Conservation (phyloP, 805 yeast species). For the Torulaspora delbrueckii region DNA sequence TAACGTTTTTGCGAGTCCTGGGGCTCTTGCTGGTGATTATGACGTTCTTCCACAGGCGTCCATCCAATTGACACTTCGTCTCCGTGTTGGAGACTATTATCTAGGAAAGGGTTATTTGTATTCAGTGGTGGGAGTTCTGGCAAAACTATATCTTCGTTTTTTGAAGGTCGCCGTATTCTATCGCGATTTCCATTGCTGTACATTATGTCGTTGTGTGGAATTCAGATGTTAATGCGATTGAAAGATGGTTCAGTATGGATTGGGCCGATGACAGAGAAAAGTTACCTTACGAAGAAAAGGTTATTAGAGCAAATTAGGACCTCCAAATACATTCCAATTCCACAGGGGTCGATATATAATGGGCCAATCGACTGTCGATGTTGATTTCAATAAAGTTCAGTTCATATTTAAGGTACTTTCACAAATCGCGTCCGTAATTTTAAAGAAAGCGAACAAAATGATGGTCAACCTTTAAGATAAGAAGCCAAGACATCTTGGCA, state of each 20-base stretch:
- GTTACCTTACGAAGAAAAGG: background rate
- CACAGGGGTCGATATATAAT: background rate
- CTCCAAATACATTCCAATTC: background rate
- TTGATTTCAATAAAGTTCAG: background rate
- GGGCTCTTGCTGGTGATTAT: background rate
- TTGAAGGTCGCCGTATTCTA: background rate
- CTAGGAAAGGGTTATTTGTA: conserved; percentile 22
- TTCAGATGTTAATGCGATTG: background rate
- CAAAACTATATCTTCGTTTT: conserved; percentile 9
- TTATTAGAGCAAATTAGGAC: background rate
- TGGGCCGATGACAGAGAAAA: background rate
- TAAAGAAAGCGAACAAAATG: background rate
- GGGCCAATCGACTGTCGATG: background rate
- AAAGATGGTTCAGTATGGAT: background rate
- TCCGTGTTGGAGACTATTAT: conserved; percentile 2
- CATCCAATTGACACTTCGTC: conserved; percentile 23
- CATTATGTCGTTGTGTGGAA: background rate
- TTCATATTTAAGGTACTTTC: background rate
- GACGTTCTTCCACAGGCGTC: conserved; percentile 20
- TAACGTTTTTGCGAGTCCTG: background rate
- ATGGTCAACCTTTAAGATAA: no score
- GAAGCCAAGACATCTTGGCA: background rate
- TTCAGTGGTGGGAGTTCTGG: conserved; percentile 32
- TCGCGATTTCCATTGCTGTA: background rate
- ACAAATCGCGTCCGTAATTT: background rate